phyloP scores from a whole-genome alignment of 352 stramenopile species.

The Globisporangium splendens region DNA sequence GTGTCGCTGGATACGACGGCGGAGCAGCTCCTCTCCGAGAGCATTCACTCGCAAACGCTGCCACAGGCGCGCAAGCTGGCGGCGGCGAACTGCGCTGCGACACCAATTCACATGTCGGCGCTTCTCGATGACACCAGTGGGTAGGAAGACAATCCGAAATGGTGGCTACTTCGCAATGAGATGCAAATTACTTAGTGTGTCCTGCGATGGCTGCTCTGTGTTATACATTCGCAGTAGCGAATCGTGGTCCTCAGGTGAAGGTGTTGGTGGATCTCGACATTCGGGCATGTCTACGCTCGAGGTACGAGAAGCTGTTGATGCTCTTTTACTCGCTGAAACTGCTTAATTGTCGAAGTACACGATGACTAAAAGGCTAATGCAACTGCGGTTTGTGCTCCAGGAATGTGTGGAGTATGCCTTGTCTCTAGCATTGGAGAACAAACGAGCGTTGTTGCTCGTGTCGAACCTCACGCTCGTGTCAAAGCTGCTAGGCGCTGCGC shows the following conservation, averaged over 20 bases:
- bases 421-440: constrained; percentile 11
- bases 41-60: constrained; percentile 30
- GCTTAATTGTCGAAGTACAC: too few relatives aligned
- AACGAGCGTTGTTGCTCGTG: constrained; percentile 17
- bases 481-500: constrained; percentile 10
- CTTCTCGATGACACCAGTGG: constrained; percentile 13
- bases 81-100: constrained; percentile 35
- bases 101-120: constrained; percentile 27
- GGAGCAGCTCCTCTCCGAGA: constrained; percentile 52
- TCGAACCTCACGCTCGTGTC: constrained; percentile 9
- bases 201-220: background rate
- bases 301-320: background rate
- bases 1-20: constrained; percentile 20
- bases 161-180: background rate
- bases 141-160: background rate
- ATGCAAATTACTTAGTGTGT: constrained; percentile 3
- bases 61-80: constrained; percentile 20
- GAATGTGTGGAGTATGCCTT: constrained; percentile 16
- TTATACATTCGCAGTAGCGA: background rate
- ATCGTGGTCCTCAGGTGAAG: background rate
- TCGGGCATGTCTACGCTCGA: background rate
- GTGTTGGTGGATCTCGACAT: background rate
- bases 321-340: background rate
- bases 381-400: background rate
- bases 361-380: too few relatives aligned